Conservation (phyloP, 768 basidiomycete species). For the Tulasnella sp. region DNA sequence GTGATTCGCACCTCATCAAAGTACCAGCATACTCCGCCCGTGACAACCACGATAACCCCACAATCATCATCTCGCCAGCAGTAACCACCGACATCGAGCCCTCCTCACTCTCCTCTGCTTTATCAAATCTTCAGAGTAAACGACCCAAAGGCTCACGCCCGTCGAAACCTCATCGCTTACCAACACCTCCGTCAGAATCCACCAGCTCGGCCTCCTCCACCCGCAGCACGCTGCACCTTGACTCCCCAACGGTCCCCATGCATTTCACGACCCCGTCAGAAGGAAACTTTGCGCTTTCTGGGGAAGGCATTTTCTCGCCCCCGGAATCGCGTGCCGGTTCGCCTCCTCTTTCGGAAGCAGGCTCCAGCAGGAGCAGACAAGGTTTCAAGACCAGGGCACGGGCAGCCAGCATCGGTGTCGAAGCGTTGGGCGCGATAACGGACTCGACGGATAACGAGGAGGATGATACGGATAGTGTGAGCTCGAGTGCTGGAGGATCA, state of each 20-base stretch:
- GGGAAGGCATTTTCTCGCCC: slow-evolving; percentile 11
- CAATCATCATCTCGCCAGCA: slow-evolving; percentile 8
- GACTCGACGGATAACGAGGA: not conserved
- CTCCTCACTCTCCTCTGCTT: not conserved
- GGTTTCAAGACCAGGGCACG: not conserved
- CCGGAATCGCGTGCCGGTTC: slow-evolving; percentile 9
- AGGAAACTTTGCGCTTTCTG: slow-evolving; percentile 8
- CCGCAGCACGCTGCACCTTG: not conserved
- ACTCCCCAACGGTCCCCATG: not conserved
- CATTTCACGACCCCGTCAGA: slow-evolving; percentile 7
- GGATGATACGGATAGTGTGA: not conserved
- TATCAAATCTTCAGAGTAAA: not conserved
- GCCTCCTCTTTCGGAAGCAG: not conserved
- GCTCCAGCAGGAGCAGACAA: not conserved
- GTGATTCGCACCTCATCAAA: not conserved
- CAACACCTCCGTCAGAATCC: not conserved
- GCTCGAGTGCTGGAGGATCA: not conserved
- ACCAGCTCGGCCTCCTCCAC: not conserved
- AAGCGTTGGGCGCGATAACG: slow-evolving; percentile 1
- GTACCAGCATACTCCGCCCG: not conserved
- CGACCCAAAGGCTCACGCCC: not conserved
- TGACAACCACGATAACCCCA: not conserved
- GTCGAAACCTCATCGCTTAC: not conserved
- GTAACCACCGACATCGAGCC: not conserved
- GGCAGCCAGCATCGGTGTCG: not conserved